Evolutionary conservation across 257 asterid species (phyloP).

Genomic region (Fraxinus anomala): DNA sequence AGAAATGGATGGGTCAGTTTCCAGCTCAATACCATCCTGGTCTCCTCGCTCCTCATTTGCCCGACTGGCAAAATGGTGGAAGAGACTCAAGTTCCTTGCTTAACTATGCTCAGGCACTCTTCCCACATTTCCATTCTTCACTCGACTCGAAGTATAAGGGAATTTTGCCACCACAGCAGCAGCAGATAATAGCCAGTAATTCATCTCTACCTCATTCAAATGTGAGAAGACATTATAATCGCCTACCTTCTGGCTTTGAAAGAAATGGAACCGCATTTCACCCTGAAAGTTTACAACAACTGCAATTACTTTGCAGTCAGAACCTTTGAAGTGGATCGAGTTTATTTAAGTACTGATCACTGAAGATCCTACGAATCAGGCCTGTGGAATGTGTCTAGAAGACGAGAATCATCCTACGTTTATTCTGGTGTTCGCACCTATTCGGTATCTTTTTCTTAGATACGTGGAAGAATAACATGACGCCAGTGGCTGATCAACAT

Average conservation of each 20-base stretch:
- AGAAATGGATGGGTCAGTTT: conserved; percentile 38
- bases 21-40: conserved; percentile 37
- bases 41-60: conserved; percentile 28
- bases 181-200: conserved; percentile 33
- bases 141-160: conserved; percentile 44
- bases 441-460: conserved; percentile 4
- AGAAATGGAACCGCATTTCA: conserved; percentile 36
- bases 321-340: conserved; percentile 35
- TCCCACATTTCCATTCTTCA: conserved; percentile 49
- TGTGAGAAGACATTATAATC: conserved; percentile 41
- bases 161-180: conserved; percentile 41
- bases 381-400: background rate
- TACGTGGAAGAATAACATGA: background rate
- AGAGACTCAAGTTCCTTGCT: conserved; percentile 35
- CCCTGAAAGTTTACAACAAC: conserved; percentile 34
- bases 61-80: conserved; percentile 44
- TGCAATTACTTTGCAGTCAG: conserved; percentile 49
- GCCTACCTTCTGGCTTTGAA: conserved; percentile 41
- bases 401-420: conserved; percentile 7
- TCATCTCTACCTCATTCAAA: conserved; percentile 29
- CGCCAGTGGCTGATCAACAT: background rate
- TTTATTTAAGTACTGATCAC: background rate
- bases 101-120: conserved; percentile 47
- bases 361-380: background rate
- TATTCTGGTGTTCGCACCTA: background rate